Percentiles rank a stretch among this genome's conserved stretches.
Conservation (phyloP, 805 yeast species). For the Zygoascus flipseniorum region DNA sequence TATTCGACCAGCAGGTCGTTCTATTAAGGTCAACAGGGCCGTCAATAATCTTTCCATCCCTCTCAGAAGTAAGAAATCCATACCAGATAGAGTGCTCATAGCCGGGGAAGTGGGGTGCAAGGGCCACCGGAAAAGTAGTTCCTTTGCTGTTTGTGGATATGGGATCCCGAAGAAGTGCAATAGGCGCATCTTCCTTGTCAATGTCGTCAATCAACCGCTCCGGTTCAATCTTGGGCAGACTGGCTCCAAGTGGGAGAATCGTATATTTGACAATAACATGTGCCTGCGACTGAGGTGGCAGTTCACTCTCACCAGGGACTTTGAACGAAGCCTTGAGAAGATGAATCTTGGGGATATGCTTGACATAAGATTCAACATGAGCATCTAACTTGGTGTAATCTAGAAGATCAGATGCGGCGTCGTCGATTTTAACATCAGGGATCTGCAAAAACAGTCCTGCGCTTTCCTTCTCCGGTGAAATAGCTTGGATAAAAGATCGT, state of each 20-base stretch:
- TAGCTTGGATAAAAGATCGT: slow-evolving; percentile 69
- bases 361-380: slow-evolving; percentile 6
- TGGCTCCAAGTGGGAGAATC: slow-evolving; percentile 58
- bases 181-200: slow-evolving; percentile 15
- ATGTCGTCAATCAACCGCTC: slow-evolving; percentile 15
- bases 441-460: slow-evolving; percentile 69
- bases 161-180: slow-evolving; percentile 60
- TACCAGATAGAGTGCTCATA: slow-evolving; percentile 47
- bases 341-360: slow-evolving; percentile 58
- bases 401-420: slow-evolving; percentile 8
- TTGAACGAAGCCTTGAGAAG: slow-evolving; percentile 62
- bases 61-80: slow-evolving; percentile 60
- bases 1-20: slow-evolving; percentile 43
- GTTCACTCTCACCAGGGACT: slow-evolving; percentile 77
- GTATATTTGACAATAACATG: slow-evolving; percentile 70
- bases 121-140: slow-evolving; percentile 58
- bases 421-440: slow-evolving; percentile 47
- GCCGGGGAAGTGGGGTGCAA: slow-evolving; percentile 71
- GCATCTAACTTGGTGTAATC: slow-evolving; percentile 4
- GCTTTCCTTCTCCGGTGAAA: slow-evolving; percentile 38
- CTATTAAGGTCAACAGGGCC: slow-evolving; percentile 46
- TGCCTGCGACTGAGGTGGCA: slow-evolving; percentile 64
- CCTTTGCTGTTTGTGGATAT: slow-evolving; percentile 53
- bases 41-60: slow-evolving; percentile 74
- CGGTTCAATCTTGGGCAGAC: slow-evolving; percentile 16